Percentiles rank a stretch among this genome's conserved stretches.
Conservation (phyloP, 2,329 filamentous ascomycete genomes). For the Ustulina deusta region DNA sequence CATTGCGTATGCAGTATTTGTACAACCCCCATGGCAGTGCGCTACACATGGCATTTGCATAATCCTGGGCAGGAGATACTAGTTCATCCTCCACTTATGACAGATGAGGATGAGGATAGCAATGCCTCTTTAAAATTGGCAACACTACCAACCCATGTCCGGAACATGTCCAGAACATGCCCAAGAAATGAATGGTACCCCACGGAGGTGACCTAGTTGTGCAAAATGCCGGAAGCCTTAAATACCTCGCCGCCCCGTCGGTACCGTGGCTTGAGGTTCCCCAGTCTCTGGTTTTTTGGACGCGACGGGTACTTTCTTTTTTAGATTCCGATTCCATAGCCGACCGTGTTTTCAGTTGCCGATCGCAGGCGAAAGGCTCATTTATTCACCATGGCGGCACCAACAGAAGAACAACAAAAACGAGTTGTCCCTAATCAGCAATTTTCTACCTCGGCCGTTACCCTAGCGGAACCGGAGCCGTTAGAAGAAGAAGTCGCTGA, state of each 20-base stretch:
- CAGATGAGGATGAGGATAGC: slow-evolving; percentile 32
- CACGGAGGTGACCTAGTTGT: slow-evolving; percentile 29
- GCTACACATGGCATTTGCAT: slow-evolving; percentile 30
- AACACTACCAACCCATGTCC: slow-evolving; percentile 35
- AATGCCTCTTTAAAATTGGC: slow-evolving; percentile 38
- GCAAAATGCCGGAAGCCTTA: slow-evolving; percentile 35
- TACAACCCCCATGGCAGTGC: background rate
- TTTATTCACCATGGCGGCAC: slow-evolving; percentile 34
- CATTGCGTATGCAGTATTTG: slow-evolving; percentile 4
- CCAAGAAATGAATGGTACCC: slow-evolving; percentile 29
- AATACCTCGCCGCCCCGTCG: slow-evolving; percentile 34
- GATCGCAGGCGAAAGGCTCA: slow-evolving; percentile 39
- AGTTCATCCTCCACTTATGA: slow-evolving; percentile 32
- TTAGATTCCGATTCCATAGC: slow-evolving; percentile 27
- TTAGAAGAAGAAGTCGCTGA: slow-evolving; percentile 53
- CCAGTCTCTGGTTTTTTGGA: slow-evolving; percentile 34
- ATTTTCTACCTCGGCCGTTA: slow-evolving; percentile 40
- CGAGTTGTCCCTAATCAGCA: slow-evolving; percentile 33
- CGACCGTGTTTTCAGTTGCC: slow-evolving; percentile 32
- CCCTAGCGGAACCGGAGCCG: slow-evolving; percentile 40
- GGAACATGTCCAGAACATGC: slow-evolving; percentile 13
- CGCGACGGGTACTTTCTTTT: slow-evolving; percentile 37
- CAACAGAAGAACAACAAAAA: slow-evolving; percentile 13
- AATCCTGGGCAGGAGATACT: slow-evolving; percentile 22
- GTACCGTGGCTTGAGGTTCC: slow-evolving; percentile 32